phyloP scores from a whole-genome alignment of 2,329 filamentous ascomycete genomes.

The Daldinia sp. region DNA sequence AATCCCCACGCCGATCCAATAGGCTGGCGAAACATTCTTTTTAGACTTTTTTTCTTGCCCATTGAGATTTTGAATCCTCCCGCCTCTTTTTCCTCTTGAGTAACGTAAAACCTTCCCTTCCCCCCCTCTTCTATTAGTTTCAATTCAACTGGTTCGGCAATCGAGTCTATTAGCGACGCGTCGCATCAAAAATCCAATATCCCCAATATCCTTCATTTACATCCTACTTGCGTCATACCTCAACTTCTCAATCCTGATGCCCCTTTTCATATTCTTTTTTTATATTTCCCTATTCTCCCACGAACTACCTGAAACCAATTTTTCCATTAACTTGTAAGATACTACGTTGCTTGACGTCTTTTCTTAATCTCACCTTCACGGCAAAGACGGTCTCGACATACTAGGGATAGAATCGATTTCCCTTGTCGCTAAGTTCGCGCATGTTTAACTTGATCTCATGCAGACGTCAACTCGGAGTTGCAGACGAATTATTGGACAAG shows the following conservation, averaged over 20 bases:
- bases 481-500: constrained; percentile 31
- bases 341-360: constrained; percentile 18
- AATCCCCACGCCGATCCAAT: constrained; percentile 31
- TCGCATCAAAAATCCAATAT: constrained; percentile 7
- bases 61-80: constrained; percentile 26
- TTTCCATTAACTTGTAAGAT: constrained; percentile 25
- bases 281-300: constrained; percentile 23
- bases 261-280: constrained; percentile 8
- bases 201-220: constrained; percentile 8
- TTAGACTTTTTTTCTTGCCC: constrained; percentile 17
- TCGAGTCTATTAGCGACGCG: constrained; percentile 3
- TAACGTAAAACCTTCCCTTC: constrained; percentile 10
- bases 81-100: constrained; percentile 26
- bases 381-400: constrained; percentile 20
- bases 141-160: not conserved
- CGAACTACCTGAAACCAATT: constrained; percentile 12
- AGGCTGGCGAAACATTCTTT: constrained; percentile 16
- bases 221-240: constrained; percentile 8
- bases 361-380: constrained; percentile 16
- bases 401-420: constrained; percentile 31
- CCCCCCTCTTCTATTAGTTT: not conserved
- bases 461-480: constrained; percentile 19
- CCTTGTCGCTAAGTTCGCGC: constrained; percentile 23
- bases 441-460: constrained; percentile 41
- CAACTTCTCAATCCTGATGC: not conserved